phyloP scores from a whole-genome alignment of 768 basidiomycete species.

The Boletus pseudopeckii region DNA sequence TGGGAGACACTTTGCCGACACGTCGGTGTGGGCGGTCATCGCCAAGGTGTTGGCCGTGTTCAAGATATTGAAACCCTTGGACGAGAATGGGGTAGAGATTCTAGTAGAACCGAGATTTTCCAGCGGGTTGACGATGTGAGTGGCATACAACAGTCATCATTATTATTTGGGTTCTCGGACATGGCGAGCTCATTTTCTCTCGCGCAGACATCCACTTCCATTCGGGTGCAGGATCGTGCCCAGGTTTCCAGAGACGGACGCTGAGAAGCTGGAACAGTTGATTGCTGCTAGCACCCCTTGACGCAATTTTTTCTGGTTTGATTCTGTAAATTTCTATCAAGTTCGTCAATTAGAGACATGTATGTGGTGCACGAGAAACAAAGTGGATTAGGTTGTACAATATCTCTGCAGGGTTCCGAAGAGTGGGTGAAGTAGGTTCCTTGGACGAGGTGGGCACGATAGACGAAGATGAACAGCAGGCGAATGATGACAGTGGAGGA shows the following conservation, averaged over 20 bases:
- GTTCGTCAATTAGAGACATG: background rate
- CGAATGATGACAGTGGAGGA: no score
- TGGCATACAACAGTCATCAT: background rate
- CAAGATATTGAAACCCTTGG: conserved; percentile 7
- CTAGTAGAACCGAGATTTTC: conserved; percentile 1
- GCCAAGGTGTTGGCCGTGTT: conserved; percentile 10
- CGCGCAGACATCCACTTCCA: background rate
- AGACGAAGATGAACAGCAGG: no score
- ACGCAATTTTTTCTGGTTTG: background rate
- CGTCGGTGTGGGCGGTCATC: conserved; percentile 11
- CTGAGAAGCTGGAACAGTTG: background rate
- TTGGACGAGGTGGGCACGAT: no score
- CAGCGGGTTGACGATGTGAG: conserved; percentile 2
- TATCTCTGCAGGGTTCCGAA: background rate
- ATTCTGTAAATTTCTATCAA: background rate
- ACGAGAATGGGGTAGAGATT: conserved; percentile 8
- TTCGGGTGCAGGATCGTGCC: conserved; percentile 1
- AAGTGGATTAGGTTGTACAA: background rate
- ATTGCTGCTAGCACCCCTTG: background rate
- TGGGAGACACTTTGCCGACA: conserved; percentile 20
- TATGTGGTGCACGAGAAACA: no score
- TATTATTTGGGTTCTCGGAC: no score
- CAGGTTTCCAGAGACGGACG: background rate
- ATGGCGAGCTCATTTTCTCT: background rate
- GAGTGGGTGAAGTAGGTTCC: no score